Evolutionary conservation across 192 early-diverging fungal genomes (phyloP).

Genomic region (Coemansia asiatica): DNA sequence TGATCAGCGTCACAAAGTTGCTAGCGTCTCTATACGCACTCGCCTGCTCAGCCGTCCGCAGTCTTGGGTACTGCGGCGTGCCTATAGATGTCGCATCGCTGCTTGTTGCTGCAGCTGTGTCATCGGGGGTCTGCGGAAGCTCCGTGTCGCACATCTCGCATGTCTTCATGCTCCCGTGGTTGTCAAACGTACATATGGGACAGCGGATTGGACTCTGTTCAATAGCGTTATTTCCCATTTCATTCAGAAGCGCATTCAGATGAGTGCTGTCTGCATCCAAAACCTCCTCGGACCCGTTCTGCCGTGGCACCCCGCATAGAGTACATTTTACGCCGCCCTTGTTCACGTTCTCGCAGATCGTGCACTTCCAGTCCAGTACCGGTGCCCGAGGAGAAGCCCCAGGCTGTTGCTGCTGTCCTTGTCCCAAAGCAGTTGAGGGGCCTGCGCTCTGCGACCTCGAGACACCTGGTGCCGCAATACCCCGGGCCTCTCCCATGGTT

Average conservation of each 20-base stretch:
- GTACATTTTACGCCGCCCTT: constrained; percentile 35
- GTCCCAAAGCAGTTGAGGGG: constrained; percentile 1
- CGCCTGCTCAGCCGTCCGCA: constrained; percentile 1
- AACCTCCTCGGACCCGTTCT: constrained; percentile 3
- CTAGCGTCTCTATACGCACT: not conserved
- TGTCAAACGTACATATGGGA: constrained; percentile 83
- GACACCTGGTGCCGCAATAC: not conserved
- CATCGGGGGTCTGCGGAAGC: constrained; percentile 37
- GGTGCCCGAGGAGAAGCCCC: not conserved
- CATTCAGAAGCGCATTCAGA: not conserved
- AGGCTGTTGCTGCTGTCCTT: constrained; percentile 7
- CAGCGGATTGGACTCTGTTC: constrained; percentile 50
- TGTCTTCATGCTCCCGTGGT: constrained; percentile 72
- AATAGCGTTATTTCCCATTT: constrained; percentile 13
- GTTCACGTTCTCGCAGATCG: constrained; percentile 48
- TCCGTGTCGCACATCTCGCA: constrained; percentile 86
- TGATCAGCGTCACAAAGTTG: constrained; percentile 41
- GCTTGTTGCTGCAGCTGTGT: constrained; percentile 6
- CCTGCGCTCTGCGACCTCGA: not conserved
- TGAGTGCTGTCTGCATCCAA: constrained; percentile 10
- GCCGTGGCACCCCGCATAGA: constrained; percentile 44
- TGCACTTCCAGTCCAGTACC: constrained; percentile 37
- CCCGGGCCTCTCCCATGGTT: not conserved
- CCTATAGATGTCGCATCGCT: not conserved
- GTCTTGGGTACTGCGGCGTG: constrained; percentile 12